Conservation (phyloP, 371 early-diverging fungal species). For the Rhizopus sp. region DNA sequence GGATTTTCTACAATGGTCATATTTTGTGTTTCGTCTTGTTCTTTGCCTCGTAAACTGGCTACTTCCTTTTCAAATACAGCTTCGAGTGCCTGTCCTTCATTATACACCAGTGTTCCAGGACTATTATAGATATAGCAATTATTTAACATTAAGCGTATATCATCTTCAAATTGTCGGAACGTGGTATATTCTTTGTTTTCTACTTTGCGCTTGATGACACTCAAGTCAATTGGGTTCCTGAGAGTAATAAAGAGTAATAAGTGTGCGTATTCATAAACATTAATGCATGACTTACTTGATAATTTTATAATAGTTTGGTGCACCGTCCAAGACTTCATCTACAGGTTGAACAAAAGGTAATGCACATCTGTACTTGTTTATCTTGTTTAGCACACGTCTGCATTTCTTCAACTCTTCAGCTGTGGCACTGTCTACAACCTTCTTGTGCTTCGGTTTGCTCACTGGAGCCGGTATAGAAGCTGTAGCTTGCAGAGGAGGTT, state of each 20-base stretch:
- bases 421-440: conserved; percentile 11
- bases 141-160: conserved; percentile 58
- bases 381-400: conserved; percentile 53
- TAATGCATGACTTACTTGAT: conserved; percentile 31
- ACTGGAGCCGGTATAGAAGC: not conserved
- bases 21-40: conserved; percentile 31
- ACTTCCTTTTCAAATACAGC: conserved; percentile 47
- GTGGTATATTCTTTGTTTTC: conserved; percentile 56
- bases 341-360: conserved; percentile 70
- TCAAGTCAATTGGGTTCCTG: conserved; percentile 95
- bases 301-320: conserved; percentile 42
- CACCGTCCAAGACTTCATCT: conserved; percentile 60
- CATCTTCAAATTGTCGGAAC: conserved; percentile 65
- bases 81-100: conserved; percentile 52
- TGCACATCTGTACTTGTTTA: conserved; percentile 59
- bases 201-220: conserved; percentile 80
- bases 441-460: conserved; percentile 15
- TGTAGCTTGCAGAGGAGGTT: not conserved
- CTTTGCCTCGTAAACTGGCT: conserved; percentile 36
- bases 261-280: not conserved
- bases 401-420: conserved; percentile 44
- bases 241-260: conserved; percentile 24
- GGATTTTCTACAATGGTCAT: conserved; percentile 57
- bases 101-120: conserved; percentile 49
- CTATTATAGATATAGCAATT: conserved; percentile 62